These are phyloP conservation scores for Fusarium continuum DNA, from an alignment of 2,329 filamentous ascomycete species.

Conservation along the genomic window DNA sequence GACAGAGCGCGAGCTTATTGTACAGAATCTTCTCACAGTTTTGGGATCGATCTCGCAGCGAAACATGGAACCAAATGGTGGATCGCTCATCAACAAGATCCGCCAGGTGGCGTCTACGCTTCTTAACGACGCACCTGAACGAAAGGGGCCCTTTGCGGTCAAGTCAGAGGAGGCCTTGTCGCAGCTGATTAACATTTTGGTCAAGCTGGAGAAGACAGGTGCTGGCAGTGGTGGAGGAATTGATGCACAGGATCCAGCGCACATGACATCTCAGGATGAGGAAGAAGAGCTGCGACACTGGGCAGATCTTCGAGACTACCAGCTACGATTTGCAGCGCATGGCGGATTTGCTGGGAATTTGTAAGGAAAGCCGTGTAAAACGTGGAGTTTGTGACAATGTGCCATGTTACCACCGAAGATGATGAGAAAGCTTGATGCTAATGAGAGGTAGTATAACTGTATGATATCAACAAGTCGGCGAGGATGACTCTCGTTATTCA, in stretches of 20 bases:
- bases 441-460: not conserved
- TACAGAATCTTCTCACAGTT: constrained; percentile 79
- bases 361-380: constrained; percentile 7
- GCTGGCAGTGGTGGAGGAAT: constrained; percentile 43
- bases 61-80: constrained; percentile 79
- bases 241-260: constrained; percentile 46
- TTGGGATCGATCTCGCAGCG: constrained; percentile 82
- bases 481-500: not conserved
- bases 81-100: constrained; percentile 81
- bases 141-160: constrained; percentile 60
- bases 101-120: constrained; percentile 84
- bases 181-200: constrained; percentile 77
- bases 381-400: not conserved
- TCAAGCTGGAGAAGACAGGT: constrained; percentile 75
- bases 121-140: constrained; percentile 65
- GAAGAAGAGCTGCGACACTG: constrained; percentile 80
- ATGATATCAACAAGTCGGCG: constrained; percentile 1
- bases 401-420: not conserved
- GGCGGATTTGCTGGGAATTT: constrained; percentile 60
- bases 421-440: not conserved
- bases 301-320: constrained; percentile 82
- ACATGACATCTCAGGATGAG: constrained; percentile 68
- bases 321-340: constrained; percentile 74
- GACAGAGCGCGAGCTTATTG: constrained; percentile 80
- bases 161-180: constrained; percentile 76